phyloP scores from a whole-genome alignment of 768 basidiomycete species.

The Pluteus cervinus region DNA sequence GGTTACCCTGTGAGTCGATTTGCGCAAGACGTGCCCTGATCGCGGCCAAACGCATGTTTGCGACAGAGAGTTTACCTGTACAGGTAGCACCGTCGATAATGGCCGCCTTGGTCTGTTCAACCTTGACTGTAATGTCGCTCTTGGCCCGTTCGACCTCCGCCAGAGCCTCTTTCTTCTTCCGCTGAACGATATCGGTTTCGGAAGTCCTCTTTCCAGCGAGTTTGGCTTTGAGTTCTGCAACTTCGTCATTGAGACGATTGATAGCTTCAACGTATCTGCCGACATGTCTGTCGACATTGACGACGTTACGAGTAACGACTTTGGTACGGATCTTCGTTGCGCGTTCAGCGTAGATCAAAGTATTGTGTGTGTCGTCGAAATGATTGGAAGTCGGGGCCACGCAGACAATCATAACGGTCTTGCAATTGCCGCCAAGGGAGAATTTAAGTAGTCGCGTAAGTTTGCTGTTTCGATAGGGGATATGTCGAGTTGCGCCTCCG shows the following conservation, averaged over 20 bases:
- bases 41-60: slow-evolving; percentile 59
- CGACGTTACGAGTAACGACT: slow-evolving; percentile 91
- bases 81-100: slow-evolving; percentile 76
- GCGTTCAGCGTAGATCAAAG: slow-evolving; percentile 93
- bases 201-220: slow-evolving; percentile 62
- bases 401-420: slow-evolving; percentile 99
- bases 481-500: slow-evolving; percentile 79
- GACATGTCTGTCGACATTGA: slow-evolving; percentile 92
- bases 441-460: slow-evolving; percentile 96
- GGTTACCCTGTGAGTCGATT: slow-evolving; percentile 37
- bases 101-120: slow-evolving; percentile 63
- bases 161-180: slow-evolving; percentile 65
- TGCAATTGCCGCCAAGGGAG: slow-evolving; percentile 97
- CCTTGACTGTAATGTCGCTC: slow-evolving; percentile 64
- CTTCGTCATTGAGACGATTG: slow-evolving; percentile 77
- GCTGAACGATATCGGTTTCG: slow-evolving; percentile 57
- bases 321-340: slow-evolving; percentile 99
- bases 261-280: slow-evolving; percentile 95
- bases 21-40: slow-evolving; percentile 59
- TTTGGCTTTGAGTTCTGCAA: slow-evolving; percentile 81
- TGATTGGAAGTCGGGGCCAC: slow-evolving; percentile 92
- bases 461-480: slow-evolving; percentile 98
- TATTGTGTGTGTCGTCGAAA: slow-evolving; percentile 99
- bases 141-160: slow-evolving; percentile 72
- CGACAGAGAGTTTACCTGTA: slow-evolving; percentile 62